Conservation (phyloP, 768 basidiomycete genomes). For the Pilatotrama ljubarskyi region DNA sequence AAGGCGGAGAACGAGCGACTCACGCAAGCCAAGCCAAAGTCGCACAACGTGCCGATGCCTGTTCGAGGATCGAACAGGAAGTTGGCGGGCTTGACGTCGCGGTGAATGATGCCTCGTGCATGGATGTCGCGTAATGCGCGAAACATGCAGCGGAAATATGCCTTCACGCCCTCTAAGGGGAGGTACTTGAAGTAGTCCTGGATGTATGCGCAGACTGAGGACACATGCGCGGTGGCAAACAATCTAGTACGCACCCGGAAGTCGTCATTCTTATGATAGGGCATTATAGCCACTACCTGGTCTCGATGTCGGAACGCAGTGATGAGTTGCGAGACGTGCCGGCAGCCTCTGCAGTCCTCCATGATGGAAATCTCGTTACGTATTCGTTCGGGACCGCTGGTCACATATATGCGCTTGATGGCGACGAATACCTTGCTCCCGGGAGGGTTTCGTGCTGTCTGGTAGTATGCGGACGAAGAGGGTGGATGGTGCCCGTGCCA, state of each 20-base stretch:
- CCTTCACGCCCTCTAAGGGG: conserved; percentile 73
- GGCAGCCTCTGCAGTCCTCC: conserved; percentile 78
- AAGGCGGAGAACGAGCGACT: conserved; percentile 29
- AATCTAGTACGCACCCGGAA: conserved; percentile 68
- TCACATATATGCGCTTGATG: conserved; percentile 95
- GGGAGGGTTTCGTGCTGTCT: conserved; percentile 44
- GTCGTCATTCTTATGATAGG: conserved; percentile 89
- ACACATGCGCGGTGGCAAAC: neutral
- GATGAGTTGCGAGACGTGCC: conserved; percentile 90
- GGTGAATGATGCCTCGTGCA: conserved; percentile 83
- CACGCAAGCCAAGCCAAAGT: conserved; percentile 95
- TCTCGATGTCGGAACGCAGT: conserved; percentile 90
- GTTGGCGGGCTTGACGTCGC: conserved; percentile 98
- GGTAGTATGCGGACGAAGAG: conserved; percentile 65
- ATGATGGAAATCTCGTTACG: conserved; percentile 91
- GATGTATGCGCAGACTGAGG: conserved; percentile 25
- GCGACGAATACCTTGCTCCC: conserved; percentile 78
- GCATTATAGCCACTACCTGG: conserved; percentile 93
- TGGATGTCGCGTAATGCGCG: conserved; percentile 90
- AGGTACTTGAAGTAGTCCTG: conserved; percentile 80
- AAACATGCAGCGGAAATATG: conserved; percentile 90
- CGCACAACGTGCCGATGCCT: conserved; percentile 83
- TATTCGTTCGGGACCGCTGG: conserved; percentile 90
- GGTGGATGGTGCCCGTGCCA: conserved; percentile 72
- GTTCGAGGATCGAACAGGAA: conserved; percentile 89